Conservation (phyloP, 805 yeast species). For the Spathaspora hagerdaliae region DNA sequence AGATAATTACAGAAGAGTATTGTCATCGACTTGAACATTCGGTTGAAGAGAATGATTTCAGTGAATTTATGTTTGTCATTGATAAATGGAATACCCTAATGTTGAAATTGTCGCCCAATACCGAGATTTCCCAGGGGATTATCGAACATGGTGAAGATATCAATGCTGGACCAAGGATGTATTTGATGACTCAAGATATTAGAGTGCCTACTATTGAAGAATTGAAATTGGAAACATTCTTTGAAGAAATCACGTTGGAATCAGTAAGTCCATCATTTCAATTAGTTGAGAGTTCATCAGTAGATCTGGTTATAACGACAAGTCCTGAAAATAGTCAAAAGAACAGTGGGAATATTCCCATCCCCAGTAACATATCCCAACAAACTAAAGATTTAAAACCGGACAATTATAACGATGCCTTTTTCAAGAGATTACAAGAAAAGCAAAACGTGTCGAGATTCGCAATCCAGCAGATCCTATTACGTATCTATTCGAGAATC, state of each 20-base stretch:
- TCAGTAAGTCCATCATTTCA: slow-evolving; percentile 9
- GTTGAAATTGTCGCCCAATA: slow-evolving; percentile 34
- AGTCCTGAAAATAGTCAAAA: too few species aligned
- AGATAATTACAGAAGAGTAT: slow-evolving; percentile 30
- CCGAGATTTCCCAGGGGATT: slow-evolving; percentile 7
- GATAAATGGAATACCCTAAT: slow-evolving; percentile 41
- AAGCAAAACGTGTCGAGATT: slow-evolving; percentile 25
- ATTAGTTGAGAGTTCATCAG: background rate
- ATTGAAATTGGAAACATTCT: slow-evolving; percentile 16
- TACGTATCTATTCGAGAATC: slow-evolving; percentile 69
- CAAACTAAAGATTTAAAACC: slow-evolving; percentile 14
- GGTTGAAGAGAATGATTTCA: slow-evolving; percentile 29
- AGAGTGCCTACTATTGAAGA: slow-evolving; percentile 13
- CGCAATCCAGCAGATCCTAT: slow-evolving; percentile 63
- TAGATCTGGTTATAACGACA: background rate
- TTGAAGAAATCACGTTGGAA: slow-evolving; percentile 12
- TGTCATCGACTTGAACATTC: slow-evolving; percentile 27
- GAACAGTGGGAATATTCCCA: background rate
- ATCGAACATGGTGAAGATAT: slow-evolving; percentile 12
- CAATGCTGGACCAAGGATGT: slow-evolving; percentile 19
- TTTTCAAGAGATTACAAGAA: slow-evolving; percentile 16
- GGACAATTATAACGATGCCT: slow-evolving; percentile 13
- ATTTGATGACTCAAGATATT: slow-evolving; percentile 9
- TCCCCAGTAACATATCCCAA: slow-evolving; percentile 6
- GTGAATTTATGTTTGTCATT: slow-evolving; percentile 30